Evolutionary conservation across 1,284 basidiomycete genomes (phyloP), one percentile per base, ranked within the genome.

Genomic region (Fomitopsis betulina): DNA sequence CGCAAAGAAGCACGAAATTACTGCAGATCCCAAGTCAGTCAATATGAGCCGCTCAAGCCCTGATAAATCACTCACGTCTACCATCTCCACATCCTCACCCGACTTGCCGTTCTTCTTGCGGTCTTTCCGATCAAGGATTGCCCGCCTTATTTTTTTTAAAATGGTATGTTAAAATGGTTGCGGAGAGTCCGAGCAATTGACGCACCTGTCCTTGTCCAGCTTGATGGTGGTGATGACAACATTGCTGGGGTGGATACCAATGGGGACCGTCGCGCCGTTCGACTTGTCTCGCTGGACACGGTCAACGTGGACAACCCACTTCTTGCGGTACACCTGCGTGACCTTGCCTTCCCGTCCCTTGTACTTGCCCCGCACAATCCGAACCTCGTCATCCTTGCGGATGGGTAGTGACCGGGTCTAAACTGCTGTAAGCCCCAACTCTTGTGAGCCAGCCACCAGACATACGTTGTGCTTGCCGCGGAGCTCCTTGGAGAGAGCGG

Each of bases 251-350:
- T 96, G 91, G 70, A 99, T 88, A 68, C 95, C 95, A 70, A 98
- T 94, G 70, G 93, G 91, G 60, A 90, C 87, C 60, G 95, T 91
- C 63, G 95, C 91, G 67, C 97, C 97, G 75, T 97, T 98, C 67
- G 93, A 93, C 82, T 99, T 99, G 83, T 99, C 97, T 66, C 96
- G 88, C 71, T 92, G 89, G 62, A 99, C 95, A 75, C 96, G 93
- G 78, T 99, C 97, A 72, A 99, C 92, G 81, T 98, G 91, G 77
- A 99, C 92, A 60, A 98, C 94, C 93, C 94, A 98, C 79, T 98
- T 98, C 91, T 98, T 98, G 75, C 96, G 92, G 87, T 98, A 98
- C 63, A 98, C 96, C 78, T 95, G 93, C 63, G 91, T 93, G 66
- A 96, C 87, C 81, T 97, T 96, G 73, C 97, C 97, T 84, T 99